Base-by-base conservation (phyloP, 83 land plant genomes). In the Thuja plicata region DNA sequence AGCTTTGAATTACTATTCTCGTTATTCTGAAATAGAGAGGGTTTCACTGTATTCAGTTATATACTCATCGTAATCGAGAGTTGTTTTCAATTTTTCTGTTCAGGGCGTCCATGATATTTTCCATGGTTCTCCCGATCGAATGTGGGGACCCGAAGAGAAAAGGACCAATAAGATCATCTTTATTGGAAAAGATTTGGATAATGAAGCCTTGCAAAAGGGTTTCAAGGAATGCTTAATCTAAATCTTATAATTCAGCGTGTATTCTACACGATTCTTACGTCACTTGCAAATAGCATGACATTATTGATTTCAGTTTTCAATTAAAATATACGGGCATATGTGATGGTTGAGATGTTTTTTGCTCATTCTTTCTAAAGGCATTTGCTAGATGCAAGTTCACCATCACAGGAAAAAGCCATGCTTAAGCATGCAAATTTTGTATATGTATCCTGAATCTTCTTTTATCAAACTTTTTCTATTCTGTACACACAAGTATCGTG, bases 101-200 rank as follows among this genome's bases (percentile, higher is more conserved):
- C 92, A 96, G 98, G 98, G 97, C 24, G 98, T 96, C 6, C 98
- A 95, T 90, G 97, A 95, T 79, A 92, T 96, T 66, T 95, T 95
- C 86, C 95, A 96, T 88, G 98, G 97, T 24, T 94, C 97, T 34
- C 96, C 96, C 5, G 97, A 95, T 84, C 91, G 97, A 82, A 34
- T 52, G 50, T 96, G 97, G 97, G 93, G 91, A 5, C 90, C 91
- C 40, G 92, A 95, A 45, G 97, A 96, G 86, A 94, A 93, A 24
- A 94, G 97, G 82, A 76, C 91, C 13, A 96, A 95, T 92, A 96
- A 96, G 93, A 94, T 96, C 80, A 95, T 96, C 17, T 96, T 96
- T 87, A 96, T 96, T 34, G 97, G 97, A 87, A 96, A 94, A 86
- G 93, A 96, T 84, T 84, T 95, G 87, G 93, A 96, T 89, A 90